phyloP scores from a whole-genome alignment of 2,329 filamentous ascomycete species.

The Sporothrix dimorphospora region DNA sequence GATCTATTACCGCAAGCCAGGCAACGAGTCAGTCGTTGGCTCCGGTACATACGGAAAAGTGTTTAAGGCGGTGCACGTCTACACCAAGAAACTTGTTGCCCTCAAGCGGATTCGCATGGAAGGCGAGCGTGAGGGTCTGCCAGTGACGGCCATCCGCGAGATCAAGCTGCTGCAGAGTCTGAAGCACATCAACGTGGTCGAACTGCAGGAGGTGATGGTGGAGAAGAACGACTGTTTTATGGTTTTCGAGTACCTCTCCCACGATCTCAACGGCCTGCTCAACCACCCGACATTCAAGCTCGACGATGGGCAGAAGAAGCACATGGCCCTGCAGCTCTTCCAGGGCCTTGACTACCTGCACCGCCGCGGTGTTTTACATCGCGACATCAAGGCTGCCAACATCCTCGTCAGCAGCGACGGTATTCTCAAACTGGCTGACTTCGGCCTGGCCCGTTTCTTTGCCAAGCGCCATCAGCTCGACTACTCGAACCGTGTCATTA shows the following conservation, averaged over 20 bases:
- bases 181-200: constrained; percentile 79
- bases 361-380: constrained; percentile 87
- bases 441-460: constrained; percentile 94
- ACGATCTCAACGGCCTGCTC: constrained; percentile 91
- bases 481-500: constrained; percentile 98
- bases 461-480: constrained; percentile 89
- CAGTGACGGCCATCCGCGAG: constrained; percentile 86
- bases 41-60: constrained; percentile 96
- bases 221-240: constrained; percentile 99
- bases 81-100: constrained; percentile 80
- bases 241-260: constrained; percentile 98
- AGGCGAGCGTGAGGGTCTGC: constrained; percentile 86
- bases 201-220: constrained; percentile 91
- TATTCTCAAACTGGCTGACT: constrained; percentile 90
- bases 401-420: constrained; percentile 91
- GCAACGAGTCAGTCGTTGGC: constrained; percentile 95
- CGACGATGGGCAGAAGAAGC: constrained; percentile 84
- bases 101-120: constrained; percentile 94
- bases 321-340: constrained; percentile 90
- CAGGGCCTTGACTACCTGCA: constrained; percentile 94
- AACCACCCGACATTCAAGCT: constrained; percentile 93
- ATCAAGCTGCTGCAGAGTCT: constrained; percentile 90
- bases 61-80: constrained; percentile 92
- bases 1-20: constrained; percentile 91
- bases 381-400: constrained; percentile 98